phyloP scores from a whole-genome alignment of 495 filamentous ascomycete genomes.

The Copromyces sp. region DNA sequence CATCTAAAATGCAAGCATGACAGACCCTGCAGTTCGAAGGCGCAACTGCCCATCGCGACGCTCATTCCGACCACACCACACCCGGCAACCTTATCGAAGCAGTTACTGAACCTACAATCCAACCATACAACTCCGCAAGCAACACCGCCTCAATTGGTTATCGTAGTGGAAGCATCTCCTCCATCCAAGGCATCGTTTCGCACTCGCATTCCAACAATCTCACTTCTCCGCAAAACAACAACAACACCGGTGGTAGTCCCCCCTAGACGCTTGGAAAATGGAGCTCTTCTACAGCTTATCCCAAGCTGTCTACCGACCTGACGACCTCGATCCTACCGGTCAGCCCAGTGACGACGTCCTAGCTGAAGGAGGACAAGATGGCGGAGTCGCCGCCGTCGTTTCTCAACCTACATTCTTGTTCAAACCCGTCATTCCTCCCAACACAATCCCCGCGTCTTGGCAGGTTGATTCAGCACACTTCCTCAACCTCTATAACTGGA shows the following conservation, averaged over 20 bases:
- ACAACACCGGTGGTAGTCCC: neutral
- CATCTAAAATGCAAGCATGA: neutral
- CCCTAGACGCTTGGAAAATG: neutral
- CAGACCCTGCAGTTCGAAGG: neutral
- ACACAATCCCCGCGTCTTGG: neutral
- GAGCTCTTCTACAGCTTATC: neutral
- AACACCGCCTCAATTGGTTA: no score
- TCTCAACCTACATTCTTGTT: neutral
- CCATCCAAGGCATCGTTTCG: no score
- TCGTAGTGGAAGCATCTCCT: no score
- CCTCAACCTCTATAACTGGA: no score
- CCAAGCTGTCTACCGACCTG: neutral
- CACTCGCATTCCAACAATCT: neutral
- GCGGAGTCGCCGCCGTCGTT: neutral
- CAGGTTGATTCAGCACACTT: neutral
- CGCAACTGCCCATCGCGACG: neutral
- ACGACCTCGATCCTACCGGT: accelerated
- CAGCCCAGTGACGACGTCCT: neutral
- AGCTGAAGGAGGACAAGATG: neutral
- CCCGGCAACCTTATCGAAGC: no score
- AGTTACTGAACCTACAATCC: no score
- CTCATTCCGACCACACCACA: neutral
- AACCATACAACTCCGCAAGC: no score
- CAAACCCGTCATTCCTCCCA: accelerated
- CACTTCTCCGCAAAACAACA: neutral